phyloP scores from a whole-genome alignment of 352 stramenopile genomes.

The Globisporangium barbulae region DNA sequence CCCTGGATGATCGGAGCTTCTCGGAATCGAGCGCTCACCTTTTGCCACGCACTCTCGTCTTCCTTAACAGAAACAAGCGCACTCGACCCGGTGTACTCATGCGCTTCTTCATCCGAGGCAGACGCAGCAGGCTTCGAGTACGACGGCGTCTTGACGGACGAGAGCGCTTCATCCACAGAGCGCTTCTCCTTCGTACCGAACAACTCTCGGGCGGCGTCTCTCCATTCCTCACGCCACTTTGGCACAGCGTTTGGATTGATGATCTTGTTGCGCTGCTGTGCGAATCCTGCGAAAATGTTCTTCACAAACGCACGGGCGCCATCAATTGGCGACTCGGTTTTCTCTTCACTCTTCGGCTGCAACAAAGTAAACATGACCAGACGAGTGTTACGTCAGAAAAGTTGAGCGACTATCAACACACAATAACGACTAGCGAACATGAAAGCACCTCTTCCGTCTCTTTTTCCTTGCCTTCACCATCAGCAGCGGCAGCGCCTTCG shows the following conservation, averaged over 20 bases:
- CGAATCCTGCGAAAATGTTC: constrained; percentile 50
- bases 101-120: constrained; percentile 33
- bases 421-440: constrained; percentile 4
- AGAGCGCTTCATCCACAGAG: constrained; percentile 72
- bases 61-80: constrained; percentile 90
- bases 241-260: constrained; percentile 41
- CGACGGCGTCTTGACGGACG: constrained; percentile 57
- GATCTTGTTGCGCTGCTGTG: constrained; percentile 56
- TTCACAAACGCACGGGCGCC: constrained; percentile 53
- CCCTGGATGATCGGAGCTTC: constrained; percentile 95
- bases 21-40: constrained; percentile 90
- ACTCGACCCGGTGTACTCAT: constrained; percentile 66
- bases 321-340: constrained; percentile 26
- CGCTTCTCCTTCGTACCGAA: constrained; percentile 72
- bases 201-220: constrained; percentile 67
- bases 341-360: constrained; percentile 24
- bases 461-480: not conserved
- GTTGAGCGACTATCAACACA: not conserved
- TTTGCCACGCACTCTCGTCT: constrained; percentile 92
- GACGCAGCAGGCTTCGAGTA: constrained; percentile 28
- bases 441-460: constrained; percentile 6
- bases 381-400: not conserved
- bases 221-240: constrained; percentile 66
- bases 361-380: not conserved
- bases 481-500: not conserved